Percentiles rank a stretch among this genome's conserved stretches.
Evolutionary conservation across 75 land plant genomes (phyloP).

Genomic region (Azolla pinnata): DNA sequence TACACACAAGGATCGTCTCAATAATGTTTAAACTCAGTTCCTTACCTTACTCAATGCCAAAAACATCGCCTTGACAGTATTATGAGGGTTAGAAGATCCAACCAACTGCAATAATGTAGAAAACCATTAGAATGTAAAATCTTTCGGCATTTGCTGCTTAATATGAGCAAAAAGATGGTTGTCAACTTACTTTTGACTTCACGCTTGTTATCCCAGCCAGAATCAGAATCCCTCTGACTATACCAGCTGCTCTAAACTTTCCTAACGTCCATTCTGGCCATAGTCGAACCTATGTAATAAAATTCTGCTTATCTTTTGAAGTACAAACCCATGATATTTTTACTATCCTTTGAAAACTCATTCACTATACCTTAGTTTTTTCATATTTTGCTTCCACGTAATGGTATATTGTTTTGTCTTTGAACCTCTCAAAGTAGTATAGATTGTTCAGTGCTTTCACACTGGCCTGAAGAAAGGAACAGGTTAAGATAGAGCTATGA

Average conservation of each 20-base stretch:
- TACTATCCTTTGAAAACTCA: neutral
- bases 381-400: constrained; percentile 22
- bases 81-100: constrained; percentile 30
- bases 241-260: constrained; percentile 22
- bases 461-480: constrained; percentile 15
- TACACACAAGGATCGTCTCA: too few relatives aligned
- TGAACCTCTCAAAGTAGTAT: constrained; percentile 30
- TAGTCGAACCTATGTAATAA: constrained; percentile 18
- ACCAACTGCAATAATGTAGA: constrained; percentile 15
- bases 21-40: neutral
- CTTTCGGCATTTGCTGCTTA: too few relatives aligned
- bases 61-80: constrained; percentile 32
- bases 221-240: constrained; percentile 24
- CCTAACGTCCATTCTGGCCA: constrained; percentile 29
- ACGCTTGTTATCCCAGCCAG: constrained; percentile 29
- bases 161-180: too few relatives aligned
- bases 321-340: neutral
- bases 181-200: constrained; percentile 26
- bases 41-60: constrained; percentile 31
- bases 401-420: constrained; percentile 24
- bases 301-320: neutral
- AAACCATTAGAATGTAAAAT: too few relatives aligned
- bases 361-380: constrained; percentile 20
- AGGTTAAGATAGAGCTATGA: neutral
- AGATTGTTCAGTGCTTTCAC: constrained; percentile 23